Conservation (phyloP, 2,329 filamentous ascomycete species). For the Aphanoascus verrucosus region DNA sequence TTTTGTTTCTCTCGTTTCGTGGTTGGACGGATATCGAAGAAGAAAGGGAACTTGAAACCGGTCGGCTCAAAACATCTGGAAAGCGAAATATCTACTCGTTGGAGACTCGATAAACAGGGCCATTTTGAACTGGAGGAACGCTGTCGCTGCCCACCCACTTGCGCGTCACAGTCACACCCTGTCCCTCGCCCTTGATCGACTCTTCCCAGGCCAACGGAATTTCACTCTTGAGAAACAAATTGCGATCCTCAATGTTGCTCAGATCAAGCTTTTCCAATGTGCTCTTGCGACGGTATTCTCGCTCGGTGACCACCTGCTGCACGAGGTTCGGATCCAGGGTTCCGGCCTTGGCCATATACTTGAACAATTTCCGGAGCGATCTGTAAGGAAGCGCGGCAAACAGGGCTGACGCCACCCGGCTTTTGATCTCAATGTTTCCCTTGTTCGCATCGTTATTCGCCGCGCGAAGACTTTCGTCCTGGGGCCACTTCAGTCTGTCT, state of each 20-base stretch:
- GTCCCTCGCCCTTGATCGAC: background rate
- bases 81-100: no score
- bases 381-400: slow-evolving; percentile 23
- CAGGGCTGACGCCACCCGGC: slow-evolving; percentile 20
- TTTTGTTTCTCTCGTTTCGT: no score
- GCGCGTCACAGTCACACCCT: background rate
- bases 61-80: no score
- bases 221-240: background rate
- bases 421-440: background rate
- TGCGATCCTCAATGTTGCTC: background rate
- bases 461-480: background rate
- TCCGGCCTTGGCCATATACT: slow-evolving; percentile 15
- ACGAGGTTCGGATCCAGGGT: slow-evolving; percentile 17
- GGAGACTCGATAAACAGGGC: no score
- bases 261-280: background rate
- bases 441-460: background rate
- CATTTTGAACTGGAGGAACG: background rate
- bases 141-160: background rate
- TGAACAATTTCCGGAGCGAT: slow-evolving; percentile 19
- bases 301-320: slow-evolving; percentile 20
- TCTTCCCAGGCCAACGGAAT: slow-evolving; percentile 4
- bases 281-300: slow-evolving; percentile 22
- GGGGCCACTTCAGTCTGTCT: slow-evolving; percentile 20
- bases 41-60: no score
- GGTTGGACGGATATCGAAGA: no score